Evolutionary conservation across 345 rosid genomes (phyloP).

Genomic region (Cardamine chenopodiifolia): DNA sequence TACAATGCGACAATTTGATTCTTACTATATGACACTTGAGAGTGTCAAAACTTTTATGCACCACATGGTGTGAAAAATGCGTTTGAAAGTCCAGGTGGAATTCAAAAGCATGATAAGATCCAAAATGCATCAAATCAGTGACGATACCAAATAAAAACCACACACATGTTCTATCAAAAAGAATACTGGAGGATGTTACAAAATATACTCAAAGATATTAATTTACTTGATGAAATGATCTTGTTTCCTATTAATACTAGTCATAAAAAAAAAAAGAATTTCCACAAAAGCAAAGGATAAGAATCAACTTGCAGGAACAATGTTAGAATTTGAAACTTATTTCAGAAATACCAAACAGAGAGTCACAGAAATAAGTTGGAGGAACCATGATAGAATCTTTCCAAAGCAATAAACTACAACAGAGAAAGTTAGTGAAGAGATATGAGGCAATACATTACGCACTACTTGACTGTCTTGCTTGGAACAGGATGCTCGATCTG

Average conservation of each 20-base stretch:
- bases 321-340: background rate
- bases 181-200: background rate
- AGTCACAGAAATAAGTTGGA: constrained; percentile 5
- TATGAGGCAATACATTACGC: constrained; percentile 14
- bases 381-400: background rate
- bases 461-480: constrained; percentile 19
- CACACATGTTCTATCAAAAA: constrained; percentile 7
- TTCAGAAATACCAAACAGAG: constrained; percentile 12
- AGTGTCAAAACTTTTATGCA: constrained; percentile 15
- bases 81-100: constrained; percentile 3
- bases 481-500: constrained; percentile 39
- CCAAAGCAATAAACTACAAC: background rate
- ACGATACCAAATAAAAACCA: background rate
- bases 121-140: constrained; percentile 2
- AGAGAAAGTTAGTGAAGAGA: constrained; percentile 10
- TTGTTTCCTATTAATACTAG: constrained; percentile 5
- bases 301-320: constrained; percentile 7
- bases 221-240: background rate
- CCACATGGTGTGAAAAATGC: background rate
- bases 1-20: constrained; percentile 15
- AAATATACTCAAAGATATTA: constrained; percentile 1
- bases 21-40: constrained; percentile 11
- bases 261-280: background rate
- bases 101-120: constrained; percentile 25
- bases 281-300: background rate